Percentiles rank a stretch among this genome's conserved stretches.
phyloP scores from a whole-genome alignment of 1,284 basidiomycete species.

The Cryptococcus sp. region DNA sequence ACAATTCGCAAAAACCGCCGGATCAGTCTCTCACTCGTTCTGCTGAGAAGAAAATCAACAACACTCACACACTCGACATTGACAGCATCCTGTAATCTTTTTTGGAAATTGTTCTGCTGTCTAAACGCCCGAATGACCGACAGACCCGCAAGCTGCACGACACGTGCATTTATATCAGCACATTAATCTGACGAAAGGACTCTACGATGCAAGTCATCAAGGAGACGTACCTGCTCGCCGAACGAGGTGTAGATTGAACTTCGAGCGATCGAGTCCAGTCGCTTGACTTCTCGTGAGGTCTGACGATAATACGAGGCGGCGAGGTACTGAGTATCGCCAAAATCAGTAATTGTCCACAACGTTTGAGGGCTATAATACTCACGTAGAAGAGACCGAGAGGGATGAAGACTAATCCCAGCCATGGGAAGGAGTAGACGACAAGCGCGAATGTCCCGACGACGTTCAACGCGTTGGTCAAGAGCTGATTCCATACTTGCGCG shows the following conservation, averaged over 20 bases:
- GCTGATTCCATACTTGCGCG: conserved; percentile 9
- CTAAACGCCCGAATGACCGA: conserved; percentile 32
- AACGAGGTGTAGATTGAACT: conserved; percentile 35
- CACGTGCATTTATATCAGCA: too few relatives aligned
- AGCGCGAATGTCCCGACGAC: conserved; percentile 33
- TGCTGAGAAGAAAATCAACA: neutral
- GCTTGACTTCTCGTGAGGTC: conserved; percentile 36
- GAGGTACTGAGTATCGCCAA: conserved; percentile 10
- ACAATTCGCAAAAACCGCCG: neutral
- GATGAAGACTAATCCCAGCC: conserved; percentile 31
- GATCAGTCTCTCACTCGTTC: neutral
- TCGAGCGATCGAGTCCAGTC: conserved; percentile 33
- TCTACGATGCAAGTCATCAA: neutral
- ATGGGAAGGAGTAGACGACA: conserved; percentile 33
- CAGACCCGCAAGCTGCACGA: conserved; percentile 22
- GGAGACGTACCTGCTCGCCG: conserved; percentile 28
- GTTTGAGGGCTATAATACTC: neutral
- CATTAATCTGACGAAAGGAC: neutral
- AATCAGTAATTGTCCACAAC: neutral
- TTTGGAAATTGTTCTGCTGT: conserved; percentile 22
- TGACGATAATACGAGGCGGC: conserved; percentile 27
- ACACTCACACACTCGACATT: conserved; percentile 22
- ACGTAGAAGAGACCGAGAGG: conserved; percentile 33
- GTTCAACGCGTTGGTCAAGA: conserved; percentile 18
- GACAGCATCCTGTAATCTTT: conserved; percentile 15